Evolutionary conservation across 192 early-diverging fungal genomes (phyloP).

Genomic region (Dissophora globulifera): DNA sequence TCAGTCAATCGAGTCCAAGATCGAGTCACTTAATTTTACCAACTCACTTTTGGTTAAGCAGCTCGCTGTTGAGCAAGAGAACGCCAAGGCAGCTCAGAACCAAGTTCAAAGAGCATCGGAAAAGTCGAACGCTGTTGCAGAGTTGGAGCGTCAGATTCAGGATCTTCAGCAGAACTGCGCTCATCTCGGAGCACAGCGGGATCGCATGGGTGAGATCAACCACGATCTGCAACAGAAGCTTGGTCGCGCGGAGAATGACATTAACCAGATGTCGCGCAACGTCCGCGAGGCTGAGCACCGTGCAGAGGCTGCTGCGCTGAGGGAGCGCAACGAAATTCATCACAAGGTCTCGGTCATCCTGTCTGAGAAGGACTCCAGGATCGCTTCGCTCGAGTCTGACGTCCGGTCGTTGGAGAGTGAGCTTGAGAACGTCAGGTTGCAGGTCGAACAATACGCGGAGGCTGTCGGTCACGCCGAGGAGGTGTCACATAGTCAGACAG

Average conservation of each 20-base stretch:
- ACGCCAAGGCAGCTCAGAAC: slow-evolving; percentile 30
- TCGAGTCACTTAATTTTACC: slow-evolving; percentile 57
- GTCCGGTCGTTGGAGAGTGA: slow-evolving; percentile 31
- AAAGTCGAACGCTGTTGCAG: slow-evolving; percentile 8
- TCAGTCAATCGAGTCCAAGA: slow-evolving; percentile 38
- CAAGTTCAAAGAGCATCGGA: slow-evolving; percentile 31
- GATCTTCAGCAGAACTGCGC: slow-evolving; percentile 43
- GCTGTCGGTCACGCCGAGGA: slow-evolving; percentile 41
- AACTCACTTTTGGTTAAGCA: slow-evolving; percentile 59
- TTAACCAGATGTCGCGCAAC: slow-evolving; percentile 25
- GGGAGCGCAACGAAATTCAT: slow-evolving; percentile 43
- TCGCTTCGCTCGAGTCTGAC: slow-evolving; percentile 28
- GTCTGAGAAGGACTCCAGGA: slow-evolving; percentile 41
- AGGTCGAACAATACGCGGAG: slow-evolving; percentile 41
- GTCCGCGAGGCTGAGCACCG: slow-evolving; percentile 38
- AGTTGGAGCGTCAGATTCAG: slow-evolving; percentile 41
- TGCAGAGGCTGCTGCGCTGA: slow-evolving; percentile 35
- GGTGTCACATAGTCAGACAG: slow-evolving; percentile 25
- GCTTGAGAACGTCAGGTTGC: slow-evolving; percentile 31
- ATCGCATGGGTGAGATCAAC: slow-evolving; percentile 25
- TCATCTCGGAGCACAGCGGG: slow-evolving; percentile 33
- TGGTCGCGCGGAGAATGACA: slow-evolving; percentile 26
- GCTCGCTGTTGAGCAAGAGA: slow-evolving; percentile 53
- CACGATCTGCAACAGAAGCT: slow-evolving; percentile 37
- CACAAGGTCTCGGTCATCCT: slow-evolving; percentile 42